Evolutionary conservation across 2,329 filamentous ascomycete genomes (phyloP).

Genomic region (Fusarium dlaminii): DNA sequence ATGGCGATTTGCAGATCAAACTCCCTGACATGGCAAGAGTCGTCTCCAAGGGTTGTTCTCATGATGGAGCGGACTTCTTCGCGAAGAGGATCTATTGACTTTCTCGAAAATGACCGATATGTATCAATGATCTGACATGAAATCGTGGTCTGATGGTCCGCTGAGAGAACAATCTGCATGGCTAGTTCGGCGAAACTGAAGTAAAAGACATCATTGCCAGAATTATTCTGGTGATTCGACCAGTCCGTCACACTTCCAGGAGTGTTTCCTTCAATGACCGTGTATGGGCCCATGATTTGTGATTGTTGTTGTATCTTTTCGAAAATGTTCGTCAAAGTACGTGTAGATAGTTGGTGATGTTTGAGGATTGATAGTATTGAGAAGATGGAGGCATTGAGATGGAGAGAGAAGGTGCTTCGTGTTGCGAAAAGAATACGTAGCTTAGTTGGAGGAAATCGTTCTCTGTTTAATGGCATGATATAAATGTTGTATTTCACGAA

Average conservation of each 20-base stretch:
- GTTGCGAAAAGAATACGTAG: not conserved
- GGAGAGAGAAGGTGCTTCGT: not conserved
- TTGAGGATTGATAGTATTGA: not conserved
- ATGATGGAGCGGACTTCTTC: constrained; percentile 24
- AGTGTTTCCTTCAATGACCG: not conserved
- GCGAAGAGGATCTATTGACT: constrained; percentile 23
- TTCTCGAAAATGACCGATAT: not conserved
- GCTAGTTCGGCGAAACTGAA: constrained; percentile 10
- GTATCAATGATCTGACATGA: constrained; percentile 9
- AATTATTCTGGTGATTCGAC: not conserved
- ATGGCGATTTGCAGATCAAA: constrained; percentile 18
- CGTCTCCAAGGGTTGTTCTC: not conserved
- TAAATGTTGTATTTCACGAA: not conserved
- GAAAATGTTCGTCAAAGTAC: not conserved
- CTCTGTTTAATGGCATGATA: not conserved
- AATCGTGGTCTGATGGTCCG: not conserved
- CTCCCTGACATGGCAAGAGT: not conserved
- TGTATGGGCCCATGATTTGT: not conserved
- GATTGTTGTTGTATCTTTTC: not conserved
- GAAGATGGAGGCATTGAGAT: not conserved
- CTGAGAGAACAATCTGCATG: constrained; percentile 7
- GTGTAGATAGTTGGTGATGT: not conserved
- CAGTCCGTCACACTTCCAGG: constrained; percentile 8
- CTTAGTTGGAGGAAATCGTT: not conserved
- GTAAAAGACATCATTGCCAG: not conserved